Evolutionary conservation across 106 monocot species (phyloP), one percentile per base, ranked within the genome.

Genomic region (Hemerocallis citrina): DNA sequence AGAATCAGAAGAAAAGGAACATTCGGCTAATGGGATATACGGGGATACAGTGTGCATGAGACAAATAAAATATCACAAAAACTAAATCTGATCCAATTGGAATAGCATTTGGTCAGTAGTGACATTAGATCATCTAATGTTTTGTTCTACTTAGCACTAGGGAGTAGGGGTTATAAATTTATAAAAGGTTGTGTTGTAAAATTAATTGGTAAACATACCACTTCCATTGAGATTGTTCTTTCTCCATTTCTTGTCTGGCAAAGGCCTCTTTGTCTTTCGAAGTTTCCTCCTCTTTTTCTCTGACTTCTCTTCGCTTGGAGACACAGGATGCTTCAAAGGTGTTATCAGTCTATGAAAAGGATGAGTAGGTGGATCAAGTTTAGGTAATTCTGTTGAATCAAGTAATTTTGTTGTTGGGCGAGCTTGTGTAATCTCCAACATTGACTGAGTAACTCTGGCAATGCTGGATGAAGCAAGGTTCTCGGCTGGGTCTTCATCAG

Each of bases 231-330:
- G 32, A 47, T 67, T 42, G 0, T 32, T 64, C 6, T 72, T 76
- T 62, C 75, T 84, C 90, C 91, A 92, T 68, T 77, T 91, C 73
- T 82, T 98, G 42, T 59, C 74, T 20, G 96, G 96, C 39, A 85
- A 73, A 36, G 96, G 91, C 51, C 91, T 78, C 45, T 75, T 81
- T 37, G 42, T 65, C 72, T 75, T 80, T 57, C 47, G 66, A 31
- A 46, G 42, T 55, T 75, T 77, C 61, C 67, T 64, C 57, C 54
- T 77, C 55, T 77, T 77, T 64, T 73, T 80, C 50, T 68, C 78
- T 21, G 31, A 39, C 14, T 77, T 67, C n/a, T 75, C 71, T 47
- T 39, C 36, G 25, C 31, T 63, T 29, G 64, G 77, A 68, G 75
- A 70, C 16, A 24, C 57, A 22, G 80, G 55, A 57, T 37, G 50